Conservation (phyloP, 2,329 filamentous ascomycete species). For the Penicillium aurantiogriseum region DNA sequence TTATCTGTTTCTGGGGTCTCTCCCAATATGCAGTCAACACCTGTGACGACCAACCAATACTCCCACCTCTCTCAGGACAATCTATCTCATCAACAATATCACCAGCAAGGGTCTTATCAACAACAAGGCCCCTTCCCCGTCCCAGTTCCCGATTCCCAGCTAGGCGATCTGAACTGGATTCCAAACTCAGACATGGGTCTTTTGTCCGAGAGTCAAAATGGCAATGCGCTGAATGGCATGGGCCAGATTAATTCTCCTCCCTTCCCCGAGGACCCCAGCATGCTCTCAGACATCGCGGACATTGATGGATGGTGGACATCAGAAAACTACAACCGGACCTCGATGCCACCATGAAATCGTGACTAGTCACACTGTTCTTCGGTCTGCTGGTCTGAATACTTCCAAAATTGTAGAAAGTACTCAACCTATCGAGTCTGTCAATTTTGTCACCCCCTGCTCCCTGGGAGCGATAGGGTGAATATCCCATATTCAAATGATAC, state of each 20-base stretch:
- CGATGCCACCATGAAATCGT: not conserved
- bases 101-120: slow-evolving; percentile 4
- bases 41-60: slow-evolving; percentile 4
- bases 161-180: slow-evolving; percentile 32
- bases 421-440: not conserved
- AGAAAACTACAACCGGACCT: slow-evolving; percentile 12
- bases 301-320: slow-evolving; percentile 35
- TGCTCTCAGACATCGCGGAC: slow-evolving; percentile 27
- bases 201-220: slow-evolving; percentile 23
- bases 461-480: not conserved
- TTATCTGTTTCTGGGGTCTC: slow-evolving; percentile 2
- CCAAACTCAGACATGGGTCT: slow-evolving; percentile 28
- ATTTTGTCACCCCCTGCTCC: not conserved
- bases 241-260: slow-evolving; percentile 10
- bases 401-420: too few species aligned
- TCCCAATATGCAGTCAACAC: not conserved
- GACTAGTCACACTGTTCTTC: too few species aligned
- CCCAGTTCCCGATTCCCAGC: slow-evolving; percentile 11
- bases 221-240: slow-evolving; percentile 1
- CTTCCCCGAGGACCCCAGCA: slow-evolving; percentile 14
- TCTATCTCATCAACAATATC: slow-evolving; percentile 3
- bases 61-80: slow-evolving; percentile 8
- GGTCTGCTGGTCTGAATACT: not conserved
- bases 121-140: slow-evolving; percentile 11
- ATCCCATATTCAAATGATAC: not conserved